Base-by-base conservation (phyloP, 2,329 filamentous ascomycete genomes). In the Fusarium nisikadoi region DNA sequence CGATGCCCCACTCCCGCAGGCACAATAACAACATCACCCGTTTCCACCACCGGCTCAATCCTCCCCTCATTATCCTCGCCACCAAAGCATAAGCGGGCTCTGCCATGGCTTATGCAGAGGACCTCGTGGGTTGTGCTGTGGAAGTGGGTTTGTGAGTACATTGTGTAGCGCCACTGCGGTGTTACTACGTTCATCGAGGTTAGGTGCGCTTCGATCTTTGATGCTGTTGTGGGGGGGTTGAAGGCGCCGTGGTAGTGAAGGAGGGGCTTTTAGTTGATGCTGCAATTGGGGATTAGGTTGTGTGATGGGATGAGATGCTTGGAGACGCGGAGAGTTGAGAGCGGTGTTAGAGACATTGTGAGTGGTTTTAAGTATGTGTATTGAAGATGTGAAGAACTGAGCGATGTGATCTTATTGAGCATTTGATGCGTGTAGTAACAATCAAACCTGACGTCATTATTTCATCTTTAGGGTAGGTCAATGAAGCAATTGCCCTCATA, bases 81-180 rank as follows among this genome's bases (percentile, higher is more conserved):
- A 8, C 91, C 91, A 70, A 93, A 93, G 68, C 90, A 91, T 3
- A 93, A 82, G 39, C 81, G 84, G 1, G 92, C 91, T 29, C 81
- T 84, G 1, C 91, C 90, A 5, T 80, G 80, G 45, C 86, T 84
- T 52, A 93, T 85, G 72, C 85, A 88, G 5, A 94, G 85, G 6
- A 93, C 86, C 80, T 93, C 90, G 77, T 93, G 91, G 0, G 88
- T 86, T 0, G 86, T 92, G 74, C 84, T 89, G 81, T 93, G 91
- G 79, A 91, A 93, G 80, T 93, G 91, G 2, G 86, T 89, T 10
- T 85, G 87, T 39, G 78, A 80, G 79, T 91, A 93, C 90, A 93
- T 93, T 20, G 89, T 89, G 80, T 90, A 92, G 31, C 88, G 85
- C 91, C 91, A 93, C 76, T 91, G 88, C 0, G 91, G 90, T 3